A percentile compares a stretch with the other conserved stretches of the same genome.
Evolutionary conservation across 768 basidiomycete genomes (phyloP).

Genomic region (Podaxis sp.): DNA sequence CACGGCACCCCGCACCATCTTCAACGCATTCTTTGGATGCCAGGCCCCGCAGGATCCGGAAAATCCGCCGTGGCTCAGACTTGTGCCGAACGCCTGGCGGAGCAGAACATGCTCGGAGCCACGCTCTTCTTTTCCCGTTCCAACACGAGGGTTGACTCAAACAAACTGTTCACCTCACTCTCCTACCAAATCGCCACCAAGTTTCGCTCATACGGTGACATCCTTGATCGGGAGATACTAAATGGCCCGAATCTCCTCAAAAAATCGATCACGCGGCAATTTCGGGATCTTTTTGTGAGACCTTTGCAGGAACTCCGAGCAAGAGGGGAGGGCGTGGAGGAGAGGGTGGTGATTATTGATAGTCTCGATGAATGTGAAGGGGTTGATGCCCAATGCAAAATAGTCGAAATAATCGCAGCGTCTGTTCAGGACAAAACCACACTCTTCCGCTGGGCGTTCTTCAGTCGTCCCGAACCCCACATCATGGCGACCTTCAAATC

Average conservation of each 20-base stretch:
- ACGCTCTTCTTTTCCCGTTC: slow-evolving; percentile 6
- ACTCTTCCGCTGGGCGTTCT: not conserved
- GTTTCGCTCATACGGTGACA: not conserved
- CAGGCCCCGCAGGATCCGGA: slow-evolving; percentile 1
- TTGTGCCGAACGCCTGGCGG: not conserved
- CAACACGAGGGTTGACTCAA: not conserved
- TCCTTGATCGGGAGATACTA: not conserved
- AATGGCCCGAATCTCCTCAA: not conserved
- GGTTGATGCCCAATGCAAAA: not conserved
- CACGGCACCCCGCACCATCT: not conserved
- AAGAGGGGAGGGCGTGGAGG: not conserved
- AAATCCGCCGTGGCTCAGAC: not conserved
- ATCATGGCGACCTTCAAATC: slow-evolving; percentile 5
- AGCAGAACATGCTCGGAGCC: not conserved
- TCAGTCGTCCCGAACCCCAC: slow-evolving; percentile 1
- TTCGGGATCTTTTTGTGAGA: not conserved
- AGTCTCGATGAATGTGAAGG: slow-evolving; percentile 17
- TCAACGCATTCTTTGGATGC: slow-evolving; percentile 1
- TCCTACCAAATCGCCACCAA: not conserved
- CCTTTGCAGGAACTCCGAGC: not conserved
- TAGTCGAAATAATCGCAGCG: not conserved
- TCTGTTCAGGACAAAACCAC: not conserved
- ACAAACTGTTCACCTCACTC: not conserved
- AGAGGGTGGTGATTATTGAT: slow-evolving; percentile 12
- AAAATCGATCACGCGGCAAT: not conserved